Evolutionary conservation across 495 filamentous ascomycete species (phyloP).

Genomic region (Terfezia boudieri): DNA sequence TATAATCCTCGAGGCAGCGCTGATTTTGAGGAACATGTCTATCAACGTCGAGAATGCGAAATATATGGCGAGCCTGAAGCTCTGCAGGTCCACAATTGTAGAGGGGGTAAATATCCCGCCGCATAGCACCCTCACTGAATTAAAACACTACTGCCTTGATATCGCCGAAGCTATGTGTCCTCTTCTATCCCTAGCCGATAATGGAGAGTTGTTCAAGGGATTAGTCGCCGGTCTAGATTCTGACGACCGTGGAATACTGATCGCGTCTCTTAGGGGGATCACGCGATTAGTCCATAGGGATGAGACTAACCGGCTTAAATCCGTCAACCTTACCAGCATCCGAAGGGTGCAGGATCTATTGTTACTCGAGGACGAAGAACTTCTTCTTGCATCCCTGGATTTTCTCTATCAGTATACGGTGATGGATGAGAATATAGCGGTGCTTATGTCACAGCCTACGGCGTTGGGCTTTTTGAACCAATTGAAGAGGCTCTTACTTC

Average conservation of each 20-base stretch:
- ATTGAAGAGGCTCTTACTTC: conserved; percentile 11
- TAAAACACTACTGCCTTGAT: conserved; percentile 80
- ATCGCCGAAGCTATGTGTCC: conserved; percentile 79
- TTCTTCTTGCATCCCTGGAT: conserved; percentile 67
- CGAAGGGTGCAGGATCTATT: conserved; percentile 56
- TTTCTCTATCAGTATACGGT: conserved; percentile 93
- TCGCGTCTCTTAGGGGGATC: conserved; percentile 62
- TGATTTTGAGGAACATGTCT: conserved; percentile 84
- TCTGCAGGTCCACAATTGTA: conserved; percentile 56
- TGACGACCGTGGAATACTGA: conserved; percentile 62
- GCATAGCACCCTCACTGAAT: conserved; percentile 50
- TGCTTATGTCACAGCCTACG: conserved; percentile 11
- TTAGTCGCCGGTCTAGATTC: conserved; percentile 47
- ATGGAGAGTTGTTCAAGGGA: conserved; percentile 58
- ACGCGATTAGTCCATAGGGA: conserved; percentile 72
- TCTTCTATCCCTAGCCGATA: conserved; percentile 43
- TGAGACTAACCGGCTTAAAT: conserved; percentile 50
- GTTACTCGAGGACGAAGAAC: conserved; percentile 75
- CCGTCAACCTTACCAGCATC: conserved; percentile 41
- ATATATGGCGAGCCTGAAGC: conserved; percentile 49
- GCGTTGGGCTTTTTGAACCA: conserved; percentile 27
- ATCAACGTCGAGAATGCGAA: conserved; percentile 71
- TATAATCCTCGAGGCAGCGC: conserved; percentile 61
- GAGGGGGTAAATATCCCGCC: conserved; percentile 60
- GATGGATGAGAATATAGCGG: conserved; percentile 53